phyloP scores from a whole-genome alignment of 768 basidiomycete genomes.

The Hericium erinaceus region DNA sequence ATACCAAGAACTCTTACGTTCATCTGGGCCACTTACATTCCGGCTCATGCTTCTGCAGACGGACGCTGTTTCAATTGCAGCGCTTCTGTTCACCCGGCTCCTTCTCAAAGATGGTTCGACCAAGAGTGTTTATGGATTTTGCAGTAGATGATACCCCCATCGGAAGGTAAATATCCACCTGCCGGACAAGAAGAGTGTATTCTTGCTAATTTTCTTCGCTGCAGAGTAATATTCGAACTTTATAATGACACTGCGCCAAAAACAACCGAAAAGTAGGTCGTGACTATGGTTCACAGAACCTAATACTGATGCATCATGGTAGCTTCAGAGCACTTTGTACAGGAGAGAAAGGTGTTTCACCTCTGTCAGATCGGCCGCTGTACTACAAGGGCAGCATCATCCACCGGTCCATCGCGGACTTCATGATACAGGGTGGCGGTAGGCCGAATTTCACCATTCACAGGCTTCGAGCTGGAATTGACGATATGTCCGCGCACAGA shows the following conservation, averaged over 20 bases:
- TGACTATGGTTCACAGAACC: background rate
- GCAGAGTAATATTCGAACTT: conserved; percentile 67
- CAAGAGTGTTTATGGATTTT: conserved; percentile 67
- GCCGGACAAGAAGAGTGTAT: background rate
- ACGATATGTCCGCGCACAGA: conserved; percentile 29
- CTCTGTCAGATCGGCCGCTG: conserved; percentile 52
- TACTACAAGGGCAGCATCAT: conserved; percentile 77
- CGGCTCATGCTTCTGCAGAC: too few species aligned
- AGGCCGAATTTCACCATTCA: conserved; percentile 11
- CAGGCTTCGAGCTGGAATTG: background rate
- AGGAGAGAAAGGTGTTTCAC: conserved; percentile 72
- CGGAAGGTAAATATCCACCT: conserved; percentile 39
- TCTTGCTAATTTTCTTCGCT: conserved; percentile 1
- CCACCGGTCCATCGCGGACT: conserved; percentile 70
- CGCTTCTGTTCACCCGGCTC: background rate
- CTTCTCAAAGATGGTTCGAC: conserved; percentile 33
- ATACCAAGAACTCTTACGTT: too few species aligned
- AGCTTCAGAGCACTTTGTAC: conserved; percentile 86
- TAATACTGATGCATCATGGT: conserved; percentile 4
- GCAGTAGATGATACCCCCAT: conserved; percentile 36
- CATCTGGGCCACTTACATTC: too few species aligned
- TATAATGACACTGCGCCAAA: conserved; percentile 65
- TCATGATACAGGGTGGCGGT: conserved; percentile 82
- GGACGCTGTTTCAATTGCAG: too few species aligned
- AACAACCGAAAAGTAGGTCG: conserved; percentile 68